Conservation (phyloP, 352 stramenopile genomes). For the Vaucheria bursata region DNA sequence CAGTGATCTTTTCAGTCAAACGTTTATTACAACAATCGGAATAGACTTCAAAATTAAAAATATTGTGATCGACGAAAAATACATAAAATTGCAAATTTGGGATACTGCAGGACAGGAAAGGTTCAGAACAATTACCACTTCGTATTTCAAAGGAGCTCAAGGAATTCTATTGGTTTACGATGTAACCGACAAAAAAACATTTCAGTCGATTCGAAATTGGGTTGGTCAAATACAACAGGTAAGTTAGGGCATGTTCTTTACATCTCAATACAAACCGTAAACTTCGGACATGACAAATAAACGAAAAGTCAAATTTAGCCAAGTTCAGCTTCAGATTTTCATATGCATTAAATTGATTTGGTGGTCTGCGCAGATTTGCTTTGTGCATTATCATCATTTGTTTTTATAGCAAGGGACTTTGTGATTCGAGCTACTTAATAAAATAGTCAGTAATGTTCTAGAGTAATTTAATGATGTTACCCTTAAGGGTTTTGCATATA, state of each 20-base stretch:
- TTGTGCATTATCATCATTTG: slow-evolving; percentile 80
- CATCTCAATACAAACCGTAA: too few species aligned
- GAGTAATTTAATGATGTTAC: too few species aligned
- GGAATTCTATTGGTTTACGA: slow-evolving; percentile 89
- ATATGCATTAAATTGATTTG: background rate
- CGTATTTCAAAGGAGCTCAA: slow-evolving; percentile 87
- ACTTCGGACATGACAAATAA: background rate
- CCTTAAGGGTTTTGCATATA: too few species aligned
- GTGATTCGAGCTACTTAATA: too few species aligned
- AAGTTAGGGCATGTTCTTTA: background rate
- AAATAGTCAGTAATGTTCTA: too few species aligned
- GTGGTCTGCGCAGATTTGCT: background rate
- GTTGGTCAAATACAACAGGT: slow-evolving; percentile 76
- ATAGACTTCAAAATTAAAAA: slow-evolving; percentile 73
- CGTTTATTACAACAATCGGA: slow-evolving; percentile 72
- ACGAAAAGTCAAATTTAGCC: background rate
- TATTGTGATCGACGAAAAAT: slow-evolving; percentile 60
- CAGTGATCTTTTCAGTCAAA: slow-evolving; percentile 60
- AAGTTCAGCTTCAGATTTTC: background rate
- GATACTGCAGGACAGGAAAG: slow-evolving; percentile 89
- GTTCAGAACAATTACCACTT: slow-evolving; percentile 92
- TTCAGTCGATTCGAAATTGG: slow-evolving; percentile 89
- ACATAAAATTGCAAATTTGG: slow-evolving; percentile 94
- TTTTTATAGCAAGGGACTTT: background rate
- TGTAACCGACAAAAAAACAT: slow-evolving; percentile 84